Conservation (phyloP, 164 flowering plant species). For the Sedum album region DNA sequence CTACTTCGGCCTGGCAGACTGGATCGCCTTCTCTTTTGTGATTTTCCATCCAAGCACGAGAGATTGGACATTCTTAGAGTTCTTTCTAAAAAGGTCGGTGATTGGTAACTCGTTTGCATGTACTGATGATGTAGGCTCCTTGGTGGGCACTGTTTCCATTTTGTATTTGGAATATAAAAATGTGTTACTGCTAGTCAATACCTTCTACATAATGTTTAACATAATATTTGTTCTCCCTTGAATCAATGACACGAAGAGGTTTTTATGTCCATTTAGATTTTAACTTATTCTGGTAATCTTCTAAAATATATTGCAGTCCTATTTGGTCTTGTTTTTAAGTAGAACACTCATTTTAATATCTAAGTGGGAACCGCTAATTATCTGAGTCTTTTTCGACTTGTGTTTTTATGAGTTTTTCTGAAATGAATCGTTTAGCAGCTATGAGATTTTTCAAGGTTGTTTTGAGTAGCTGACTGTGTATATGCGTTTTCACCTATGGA, state of each 20-base stretch:
- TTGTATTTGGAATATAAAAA: neutral
- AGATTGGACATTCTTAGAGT: neutral
- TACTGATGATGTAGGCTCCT: neutral
- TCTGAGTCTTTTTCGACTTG: too few species aligned
- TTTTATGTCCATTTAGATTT: neutral
- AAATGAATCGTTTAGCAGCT: too few species aligned
- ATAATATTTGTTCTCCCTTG: too few species aligned
- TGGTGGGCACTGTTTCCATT: neutral
- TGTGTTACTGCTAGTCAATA: neutral
- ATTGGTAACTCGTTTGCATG: neutral
- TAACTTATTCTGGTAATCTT: neutral
- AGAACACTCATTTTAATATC: neutral
- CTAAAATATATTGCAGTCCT: neutral
- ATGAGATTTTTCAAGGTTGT: too few species aligned
- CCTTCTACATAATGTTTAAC: neutral
- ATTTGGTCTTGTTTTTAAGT: neutral
- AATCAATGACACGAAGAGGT: neutral
- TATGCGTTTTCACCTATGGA: too few species aligned
- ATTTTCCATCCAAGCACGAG: slow-evolving; percentile 42
- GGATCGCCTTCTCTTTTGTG: slow-evolving; percentile 93
- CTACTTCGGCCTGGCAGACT: slow-evolving; percentile 91
- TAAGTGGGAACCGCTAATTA: too few species aligned
- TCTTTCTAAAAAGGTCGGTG: neutral
- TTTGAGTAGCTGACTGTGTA: too few species aligned
- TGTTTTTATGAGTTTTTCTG: too few species aligned